These are phyloP conservation scores for Heterobasidion occidentale DNA, from an alignment of 1,284 basidiomycete species.

Conservation along the genomic window DNA sequence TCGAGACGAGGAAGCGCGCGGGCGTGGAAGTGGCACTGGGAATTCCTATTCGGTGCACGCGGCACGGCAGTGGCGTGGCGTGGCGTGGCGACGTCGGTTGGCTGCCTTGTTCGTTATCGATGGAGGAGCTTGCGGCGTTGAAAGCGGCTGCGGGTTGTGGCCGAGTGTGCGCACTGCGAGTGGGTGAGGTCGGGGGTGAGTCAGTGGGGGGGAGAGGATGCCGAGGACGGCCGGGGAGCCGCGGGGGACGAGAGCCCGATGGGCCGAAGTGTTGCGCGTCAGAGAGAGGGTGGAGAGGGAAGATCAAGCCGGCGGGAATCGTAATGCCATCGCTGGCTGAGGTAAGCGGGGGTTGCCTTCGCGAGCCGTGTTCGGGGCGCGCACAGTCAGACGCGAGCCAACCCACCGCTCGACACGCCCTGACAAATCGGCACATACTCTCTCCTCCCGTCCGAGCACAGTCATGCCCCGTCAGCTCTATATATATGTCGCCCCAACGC, in stretches of 20 bases:
- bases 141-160: background rate
- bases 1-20: too few relatives aligned
- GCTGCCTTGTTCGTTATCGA: too few relatives aligned
- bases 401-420: constrained; percentile 1
- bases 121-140: too few relatives aligned
- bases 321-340: background rate
- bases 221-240: background rate
- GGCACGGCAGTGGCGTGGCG: too few relatives aligned
- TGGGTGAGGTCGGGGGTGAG: background rate
- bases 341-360: background rate
- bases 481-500: background rate
- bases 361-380: background rate
- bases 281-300: background rate
- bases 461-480: background rate
- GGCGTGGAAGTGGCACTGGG: too few relatives aligned
- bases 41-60: too few relatives aligned
- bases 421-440: constrained; percentile 2
- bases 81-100: too few relatives aligned
- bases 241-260: background rate
- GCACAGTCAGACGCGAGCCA: background rate
- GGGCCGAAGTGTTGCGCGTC: background rate
- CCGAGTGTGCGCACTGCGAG: background rate
- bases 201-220: background rate
- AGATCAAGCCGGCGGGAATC: background rate
- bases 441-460: constrained; percentile 6